Evolutionary conservation across 2,329 filamentous ascomycete genomes (phyloP).

Genomic region (Calonectria hawksworthii): DNA sequence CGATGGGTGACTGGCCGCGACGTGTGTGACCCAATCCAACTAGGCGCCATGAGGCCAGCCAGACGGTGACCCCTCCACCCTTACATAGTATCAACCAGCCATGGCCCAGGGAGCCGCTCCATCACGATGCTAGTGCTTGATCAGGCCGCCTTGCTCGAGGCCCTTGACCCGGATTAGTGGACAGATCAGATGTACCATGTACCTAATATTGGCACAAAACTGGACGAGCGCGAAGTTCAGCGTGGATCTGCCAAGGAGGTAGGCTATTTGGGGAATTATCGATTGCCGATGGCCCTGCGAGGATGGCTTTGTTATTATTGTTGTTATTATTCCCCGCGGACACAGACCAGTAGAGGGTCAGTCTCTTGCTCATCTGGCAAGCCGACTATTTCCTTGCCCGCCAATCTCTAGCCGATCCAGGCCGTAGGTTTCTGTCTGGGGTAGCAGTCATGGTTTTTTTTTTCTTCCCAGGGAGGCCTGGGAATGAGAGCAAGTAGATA

Average conservation of each 20-base stretch:
- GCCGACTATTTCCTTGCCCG: conserved; percentile 1
- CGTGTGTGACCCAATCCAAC: conserved; percentile 39
- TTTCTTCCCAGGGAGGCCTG: neutral
- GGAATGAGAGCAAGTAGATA: neutral
- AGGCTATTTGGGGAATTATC: conserved; percentile 15
- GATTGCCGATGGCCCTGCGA: conserved; percentile 10
- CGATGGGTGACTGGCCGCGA: conserved; percentile 40
- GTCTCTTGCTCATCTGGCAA: neutral
- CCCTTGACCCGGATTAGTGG: conserved; percentile 22
- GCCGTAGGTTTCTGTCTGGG: conserved; percentile 20
- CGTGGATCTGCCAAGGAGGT: conserved; percentile 3
- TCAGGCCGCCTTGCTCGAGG: conserved; percentile 32
- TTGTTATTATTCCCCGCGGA: neutral
- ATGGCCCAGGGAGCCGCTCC: conserved; percentile 46
- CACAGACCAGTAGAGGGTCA: neutral
- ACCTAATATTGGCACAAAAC: conserved; percentile 14
- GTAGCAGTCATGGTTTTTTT: conserved; percentile 6
- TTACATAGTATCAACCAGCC: conserved; percentile 38
- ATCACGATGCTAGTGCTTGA: conserved; percentile 47
- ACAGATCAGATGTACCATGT: neutral
- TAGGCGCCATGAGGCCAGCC: conserved; percentile 33
- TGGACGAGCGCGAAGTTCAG: conserved; percentile 8
- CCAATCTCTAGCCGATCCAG: conserved; percentile 1
- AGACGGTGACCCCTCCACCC: conserved; percentile 36
- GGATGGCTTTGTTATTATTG: neutral